These are phyloP conservation scores for Gnomoniopsis smithogilvyi DNA, from an alignment of 2,329 filamentous ascomycete species.

Conservation along the genomic window DNA sequence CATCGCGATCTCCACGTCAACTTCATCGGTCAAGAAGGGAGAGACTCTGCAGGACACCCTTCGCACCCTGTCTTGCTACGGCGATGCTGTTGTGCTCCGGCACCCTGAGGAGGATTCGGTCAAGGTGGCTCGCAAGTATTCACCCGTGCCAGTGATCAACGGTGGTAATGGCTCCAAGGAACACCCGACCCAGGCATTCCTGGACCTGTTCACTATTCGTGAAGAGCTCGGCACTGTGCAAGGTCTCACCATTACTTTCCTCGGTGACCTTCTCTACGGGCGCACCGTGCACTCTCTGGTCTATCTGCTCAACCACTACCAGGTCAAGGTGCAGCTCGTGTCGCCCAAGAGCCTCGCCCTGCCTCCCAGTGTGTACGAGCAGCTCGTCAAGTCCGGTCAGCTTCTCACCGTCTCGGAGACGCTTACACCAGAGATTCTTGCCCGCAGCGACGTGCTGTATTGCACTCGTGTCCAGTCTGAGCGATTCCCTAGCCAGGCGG, in stretches of 20 bases:
- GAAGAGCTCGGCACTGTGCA: constrained; percentile 96
- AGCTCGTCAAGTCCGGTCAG: constrained; percentile 71
- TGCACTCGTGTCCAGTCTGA: constrained; percentile 97
- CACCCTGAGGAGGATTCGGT: constrained; percentile 83
- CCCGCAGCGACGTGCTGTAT: constrained; percentile 87
- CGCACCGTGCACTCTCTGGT: constrained; percentile 93
- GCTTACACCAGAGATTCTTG: constrained; percentile 83
- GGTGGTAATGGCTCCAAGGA: constrained; percentile 94
- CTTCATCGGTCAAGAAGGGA: constrained; percentile 90
- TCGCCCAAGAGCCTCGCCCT: constrained; percentile 76
- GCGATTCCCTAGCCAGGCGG: constrained; percentile 75
- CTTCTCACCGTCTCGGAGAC: constrained; percentile 71
- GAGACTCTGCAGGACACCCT: constrained; percentile 92
- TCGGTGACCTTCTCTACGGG: constrained; percentile 89
- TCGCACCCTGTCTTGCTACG: constrained; percentile 89
- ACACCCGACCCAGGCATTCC: constrained; percentile 95
- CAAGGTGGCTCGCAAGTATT: constrained; percentile 80
- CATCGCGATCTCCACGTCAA: constrained; percentile 74
- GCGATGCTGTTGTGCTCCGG: constrained; percentile 91
- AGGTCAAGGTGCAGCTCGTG: constrained; percentile 90
- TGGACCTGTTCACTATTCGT: constrained; percentile 97
- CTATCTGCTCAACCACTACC: constrained; percentile 92
- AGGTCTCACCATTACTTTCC: constrained; percentile 92
- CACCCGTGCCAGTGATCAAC: constrained; percentile 90
- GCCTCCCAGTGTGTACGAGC: constrained; percentile 69